phyloP scores from a whole-genome alignment of 257 asterid genomes.

The Agastache rugosa region DNA sequence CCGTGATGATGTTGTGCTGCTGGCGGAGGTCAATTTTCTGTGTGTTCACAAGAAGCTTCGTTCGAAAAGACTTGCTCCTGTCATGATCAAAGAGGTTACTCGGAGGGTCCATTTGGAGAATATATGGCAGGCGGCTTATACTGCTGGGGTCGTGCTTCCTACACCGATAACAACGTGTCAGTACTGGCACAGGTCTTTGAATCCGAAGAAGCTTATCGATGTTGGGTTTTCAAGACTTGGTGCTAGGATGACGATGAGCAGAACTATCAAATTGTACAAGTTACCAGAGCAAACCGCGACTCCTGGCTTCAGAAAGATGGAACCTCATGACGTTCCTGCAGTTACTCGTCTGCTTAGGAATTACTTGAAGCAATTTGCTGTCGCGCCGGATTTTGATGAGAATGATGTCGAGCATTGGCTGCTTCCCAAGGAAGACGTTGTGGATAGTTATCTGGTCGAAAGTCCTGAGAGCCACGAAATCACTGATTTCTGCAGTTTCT shows the following conservation, averaged over 20 bases:
- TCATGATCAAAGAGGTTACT: slow-evolving; percentile 89
- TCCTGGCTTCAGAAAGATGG: slow-evolving; percentile 84
- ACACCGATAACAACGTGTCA: slow-evolving; percentile 81
- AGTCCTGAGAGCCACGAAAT: slow-evolving; percentile 77
- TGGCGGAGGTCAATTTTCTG: slow-evolving; percentile 85
- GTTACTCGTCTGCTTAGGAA: slow-evolving; percentile 75
- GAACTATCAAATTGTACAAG: slow-evolving; percentile 80
- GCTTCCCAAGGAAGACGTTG: slow-evolving; percentile 70
- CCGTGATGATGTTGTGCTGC: slow-evolving; percentile 66
- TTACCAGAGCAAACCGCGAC: slow-evolving; percentile 66
- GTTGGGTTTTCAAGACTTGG: slow-evolving; percentile 92
- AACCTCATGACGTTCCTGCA: slow-evolving; percentile 80
- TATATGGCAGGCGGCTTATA: slow-evolving; percentile 93
- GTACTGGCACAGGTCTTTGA: slow-evolving; percentile 89
- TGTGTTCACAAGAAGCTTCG: slow-evolving; percentile 92
- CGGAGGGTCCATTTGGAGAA: slow-evolving; percentile 86
- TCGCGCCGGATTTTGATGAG: slow-evolving; percentile 81
- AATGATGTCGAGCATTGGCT: slow-evolving; percentile 90
- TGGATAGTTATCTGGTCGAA: slow-evolving; percentile 84
- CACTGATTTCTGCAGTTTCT: slow-evolving; percentile 86
- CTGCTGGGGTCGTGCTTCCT: slow-evolving; percentile 90
- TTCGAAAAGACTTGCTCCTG: slow-evolving; percentile 90
- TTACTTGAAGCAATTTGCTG: slow-evolving; percentile 67
- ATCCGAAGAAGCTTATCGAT: slow-evolving; percentile 86
- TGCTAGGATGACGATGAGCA: slow-evolving; percentile 92